Conservation (phyloP, 1,139 yeast genomes). For the Taphrina populina region DNA sequence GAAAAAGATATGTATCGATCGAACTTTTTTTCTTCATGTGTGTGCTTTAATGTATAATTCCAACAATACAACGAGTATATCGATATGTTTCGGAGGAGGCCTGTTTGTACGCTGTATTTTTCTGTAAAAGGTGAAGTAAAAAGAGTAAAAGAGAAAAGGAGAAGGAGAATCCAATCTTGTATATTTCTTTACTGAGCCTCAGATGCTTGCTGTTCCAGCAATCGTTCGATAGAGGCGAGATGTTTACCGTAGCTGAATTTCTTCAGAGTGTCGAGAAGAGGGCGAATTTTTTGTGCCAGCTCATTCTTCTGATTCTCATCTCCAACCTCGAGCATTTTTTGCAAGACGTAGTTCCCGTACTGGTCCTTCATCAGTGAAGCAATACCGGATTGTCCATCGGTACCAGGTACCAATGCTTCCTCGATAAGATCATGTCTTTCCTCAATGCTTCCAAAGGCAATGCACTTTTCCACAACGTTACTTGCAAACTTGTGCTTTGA, state of each 20-base stretch:
- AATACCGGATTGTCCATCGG: constrained; percentile 39
- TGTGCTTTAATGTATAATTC: too few relatives aligned
- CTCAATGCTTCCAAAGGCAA: constrained; percentile 62
- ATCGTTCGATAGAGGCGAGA: constrained; percentile 28
- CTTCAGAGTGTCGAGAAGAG: constrained; percentile 48
- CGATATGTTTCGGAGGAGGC: too few relatives aligned
- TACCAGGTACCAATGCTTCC: constrained; percentile 52
- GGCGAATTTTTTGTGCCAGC: constrained; percentile 47
- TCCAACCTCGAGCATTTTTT: constrained; percentile 83
- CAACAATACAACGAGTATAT: too few relatives aligned
- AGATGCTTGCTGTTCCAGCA: constrained; percentile 25
- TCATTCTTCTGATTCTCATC: constrained; percentile 57
- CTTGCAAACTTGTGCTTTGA: constrained; percentile 97
- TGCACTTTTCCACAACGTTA: constrained; percentile 93
- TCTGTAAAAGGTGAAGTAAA: not conserved
- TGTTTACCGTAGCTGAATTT: constrained; percentile 66
- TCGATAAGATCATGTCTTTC: constrained; percentile 66
- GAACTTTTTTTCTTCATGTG: too few relatives aligned
- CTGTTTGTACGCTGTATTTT: not conserved
- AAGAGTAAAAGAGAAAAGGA: constrained; percentile 2
- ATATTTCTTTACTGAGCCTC: constrained; percentile 2
- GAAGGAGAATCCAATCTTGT: not conserved
- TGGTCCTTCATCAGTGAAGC: constrained; percentile 88
- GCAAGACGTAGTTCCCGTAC: constrained; percentile 94
- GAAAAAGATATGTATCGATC: too few relatives aligned